phyloP scores from a whole-genome alignment of 139 green algal species.

The Desmodesmus armatus region DNA sequence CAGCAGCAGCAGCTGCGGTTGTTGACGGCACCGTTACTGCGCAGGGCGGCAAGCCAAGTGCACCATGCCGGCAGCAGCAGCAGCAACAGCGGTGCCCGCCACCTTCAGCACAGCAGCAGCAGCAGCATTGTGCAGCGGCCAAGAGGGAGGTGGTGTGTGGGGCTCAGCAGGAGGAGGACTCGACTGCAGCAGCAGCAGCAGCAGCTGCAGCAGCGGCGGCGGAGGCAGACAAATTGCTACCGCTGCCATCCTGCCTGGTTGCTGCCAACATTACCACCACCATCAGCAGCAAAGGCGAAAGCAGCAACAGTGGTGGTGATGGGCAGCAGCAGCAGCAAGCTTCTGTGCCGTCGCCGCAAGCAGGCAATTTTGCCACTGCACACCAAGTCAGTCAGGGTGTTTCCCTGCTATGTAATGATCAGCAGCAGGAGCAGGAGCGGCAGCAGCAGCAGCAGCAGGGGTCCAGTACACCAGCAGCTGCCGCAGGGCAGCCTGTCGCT shows the following conservation, averaged over 20 bases:
- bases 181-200: not conserved
- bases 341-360: too few relatives aligned
- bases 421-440: not conserved
- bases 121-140: too few relatives aligned
- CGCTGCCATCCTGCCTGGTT: not conserved
- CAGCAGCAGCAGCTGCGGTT: not conserved
- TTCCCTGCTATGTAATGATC: not conserved
- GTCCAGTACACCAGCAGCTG: not conserved
- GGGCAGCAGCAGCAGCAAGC: slow-evolving; percentile 3
- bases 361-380: too few relatives aligned
- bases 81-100: slow-evolving; percentile 17
- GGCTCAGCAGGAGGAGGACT: not conserved
- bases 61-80: not conserved
- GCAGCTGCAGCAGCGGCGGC: not conserved
- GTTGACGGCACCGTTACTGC: not conserved
- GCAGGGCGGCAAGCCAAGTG: not conserved
- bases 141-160: too few relatives aligned
- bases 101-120: not conserved
- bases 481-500: too few relatives aligned
- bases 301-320: not conserved
- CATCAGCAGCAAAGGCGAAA: not conserved
- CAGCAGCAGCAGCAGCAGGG: slow-evolving; percentile 2
- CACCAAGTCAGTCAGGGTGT: too few relatives aligned
- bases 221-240: not conserved
- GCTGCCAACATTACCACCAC: not conserved